phyloP scores from a whole-genome alignment of 495 filamentous ascomycete species.

The Aspergillus nanangensis region DNA sequence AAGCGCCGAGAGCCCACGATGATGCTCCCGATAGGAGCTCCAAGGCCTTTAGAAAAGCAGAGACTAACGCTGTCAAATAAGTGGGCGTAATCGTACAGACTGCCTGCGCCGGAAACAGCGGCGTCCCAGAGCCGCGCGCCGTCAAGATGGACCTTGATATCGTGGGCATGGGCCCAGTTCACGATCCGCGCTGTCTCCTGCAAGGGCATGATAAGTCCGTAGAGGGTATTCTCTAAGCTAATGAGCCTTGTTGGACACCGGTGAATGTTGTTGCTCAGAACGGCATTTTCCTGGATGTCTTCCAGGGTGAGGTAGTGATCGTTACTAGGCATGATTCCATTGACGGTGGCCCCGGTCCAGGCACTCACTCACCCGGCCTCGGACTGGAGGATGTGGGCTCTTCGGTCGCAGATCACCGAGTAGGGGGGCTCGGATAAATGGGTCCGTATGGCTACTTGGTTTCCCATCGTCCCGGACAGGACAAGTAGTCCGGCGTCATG shows the following conservation, averaged over 20 bases:
- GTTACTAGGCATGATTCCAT: conserved; percentile 36
- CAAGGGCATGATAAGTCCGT: conserved; percentile 66
- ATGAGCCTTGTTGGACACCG: conserved; percentile 62
- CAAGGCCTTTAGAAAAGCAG: conserved; percentile 77
- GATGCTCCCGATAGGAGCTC: conserved; percentile 72
- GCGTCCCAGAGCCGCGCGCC: conserved; percentile 76
- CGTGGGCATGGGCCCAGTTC: conserved; percentile 54
- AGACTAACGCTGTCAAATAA: conserved; percentile 68
- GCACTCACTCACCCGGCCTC: conserved; percentile 34
- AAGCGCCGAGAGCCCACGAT: conserved; percentile 55
- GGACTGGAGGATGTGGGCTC: conserved; percentile 27
- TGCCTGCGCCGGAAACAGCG: conserved; percentile 45
- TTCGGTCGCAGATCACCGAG: conserved; percentile 25
- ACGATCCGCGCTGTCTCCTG: conserved; percentile 56
- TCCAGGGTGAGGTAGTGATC: conserved; percentile 62
- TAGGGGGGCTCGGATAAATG: conserved; percentile 32
- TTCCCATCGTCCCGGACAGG: conserved; percentile 73
- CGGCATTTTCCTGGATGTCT: conserved; percentile 49
- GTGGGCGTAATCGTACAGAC: conserved; percentile 56
- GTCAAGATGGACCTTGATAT: conserved; percentile 66
- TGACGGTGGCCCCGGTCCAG: conserved; percentile 24
- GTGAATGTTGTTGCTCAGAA: conserved; percentile 22
- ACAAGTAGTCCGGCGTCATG: conserved; percentile 64
- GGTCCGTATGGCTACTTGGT: conserved; percentile 33
- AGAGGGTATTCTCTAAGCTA: conserved; percentile 71